Base-by-base conservation (phyloP, 129 eudicot genomes). In the Oenanthe sinensis region DNA sequence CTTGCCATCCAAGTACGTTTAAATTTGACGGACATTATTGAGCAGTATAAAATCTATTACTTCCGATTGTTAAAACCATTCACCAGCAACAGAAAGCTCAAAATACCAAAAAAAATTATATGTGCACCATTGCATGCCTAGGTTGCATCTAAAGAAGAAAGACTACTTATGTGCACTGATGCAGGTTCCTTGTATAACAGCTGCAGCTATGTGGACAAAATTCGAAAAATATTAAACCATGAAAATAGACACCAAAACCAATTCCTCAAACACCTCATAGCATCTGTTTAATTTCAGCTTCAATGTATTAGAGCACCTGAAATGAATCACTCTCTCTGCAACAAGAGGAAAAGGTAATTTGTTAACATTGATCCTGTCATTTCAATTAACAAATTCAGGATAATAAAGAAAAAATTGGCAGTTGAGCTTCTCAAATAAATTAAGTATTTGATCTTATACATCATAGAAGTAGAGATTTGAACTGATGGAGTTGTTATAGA, bases 311-410 rank as follows among this genome's bases (percentile, higher is more conserved):
- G 19, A 5, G 8, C 8, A 26, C 60, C 46, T 46, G 77, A 45
- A 73, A 44, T 45, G 58, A 48, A 24, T 74, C 43, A 74, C 30
- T 74, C 62, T 30, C 39, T 74, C 77, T 74, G 76, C 76, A 72
- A 72, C 17, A 72, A 44, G 76, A 8, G 47, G 54, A 12, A 72
- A 72, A 12, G 12, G 20, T 12, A 12, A 28, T 11, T 72, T 26
- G 13, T 4, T 42, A 44, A 43, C 33, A 44, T 44, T 43, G 20
- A 43, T n/a, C 52, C 54, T 72, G 19, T 22, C 76, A 71, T 40
- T 19, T 13, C 2, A 9, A 26, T 42, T 22, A 8, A 24, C 16
- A 19, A 15, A 44, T 2, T 8, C 28, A 44, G 44, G 9, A 4
- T 11, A 44, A 60, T 20, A 3, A 60, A 26, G 33, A 26, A 11